Base-by-base conservation (phyloP, 2,329 filamentous ascomycete species). In the Phialocephala sp. region DNA sequence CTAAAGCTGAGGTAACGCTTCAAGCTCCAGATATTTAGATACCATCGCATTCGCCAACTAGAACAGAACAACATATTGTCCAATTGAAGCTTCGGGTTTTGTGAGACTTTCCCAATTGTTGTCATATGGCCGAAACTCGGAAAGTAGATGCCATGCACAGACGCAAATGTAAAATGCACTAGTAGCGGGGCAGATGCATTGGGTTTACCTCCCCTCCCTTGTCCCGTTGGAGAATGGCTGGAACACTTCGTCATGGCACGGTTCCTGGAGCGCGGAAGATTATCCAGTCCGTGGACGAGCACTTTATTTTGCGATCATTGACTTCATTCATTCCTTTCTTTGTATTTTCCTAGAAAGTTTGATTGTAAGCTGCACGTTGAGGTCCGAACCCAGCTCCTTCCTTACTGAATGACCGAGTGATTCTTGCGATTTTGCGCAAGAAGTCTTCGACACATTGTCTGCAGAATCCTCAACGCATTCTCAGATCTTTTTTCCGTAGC, bases 111-210 rank as follows among this genome's bases (percentile, higher is more conserved):
- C 32, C 14, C 18, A 39, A 57, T 37, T 32, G 39, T 22, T 36
- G 11, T 37, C 45, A 22, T 36, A 52, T 52, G 37, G 50, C 52
- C 50, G 60, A 62, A 62, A 62, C 60, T 56, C 60, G 59, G 50
- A 47, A 55, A 37, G 45, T 36, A 18, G 45, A 22, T 50, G 12
- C 22, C 15, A 58, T 59, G 59, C 61, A 64, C 65, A 60, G 57
- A 62, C 67, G 18, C 37, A 32, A 14, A 47, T 43, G 37, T 37
- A 39, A 69, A 68, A 68, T 71, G 69, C 70, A 68, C 70, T 71
- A 69, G 65, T 68, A 47, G 70, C 70, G 69, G 69, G 70, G 70
- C 55, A 64, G 37, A 43, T 60, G 56, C 55, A 58, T 65, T 60
- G 50, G 41, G 56, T 66, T 39, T 64, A 60, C 65, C 32, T 60